Percentiles rank a stretch among this genome's conserved stretches.
phyloP scores from a whole-genome alignment of 352 stramenopile species.

The Blastocystis sp. region DNA sequence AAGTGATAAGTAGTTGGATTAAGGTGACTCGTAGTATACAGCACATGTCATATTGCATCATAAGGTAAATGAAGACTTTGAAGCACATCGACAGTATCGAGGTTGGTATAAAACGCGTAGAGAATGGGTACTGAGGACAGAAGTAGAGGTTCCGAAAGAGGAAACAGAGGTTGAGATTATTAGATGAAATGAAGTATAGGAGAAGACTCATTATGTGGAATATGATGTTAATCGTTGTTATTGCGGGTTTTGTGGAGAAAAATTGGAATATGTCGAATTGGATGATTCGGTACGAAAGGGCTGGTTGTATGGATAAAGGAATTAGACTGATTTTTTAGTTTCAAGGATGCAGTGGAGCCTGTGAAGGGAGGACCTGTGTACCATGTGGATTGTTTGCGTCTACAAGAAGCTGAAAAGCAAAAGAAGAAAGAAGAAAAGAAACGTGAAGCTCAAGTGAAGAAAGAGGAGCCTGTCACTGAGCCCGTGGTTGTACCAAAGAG shows the following conservation, averaged over 20 bases:
- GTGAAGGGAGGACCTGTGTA: background rate
- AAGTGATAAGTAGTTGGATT: too few relatives aligned
- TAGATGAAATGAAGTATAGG: background rate
- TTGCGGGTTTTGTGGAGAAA: constrained; percentile 33
- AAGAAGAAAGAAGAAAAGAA: background rate
- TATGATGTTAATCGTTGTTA: constrained; percentile 3
- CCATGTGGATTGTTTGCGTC: background rate
- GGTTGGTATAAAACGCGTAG: constrained; percentile 1
- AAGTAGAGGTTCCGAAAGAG: background rate
- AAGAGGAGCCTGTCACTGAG: background rate
- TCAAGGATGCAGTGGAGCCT: constrained; percentile 34
- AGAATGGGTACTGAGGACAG: background rate
- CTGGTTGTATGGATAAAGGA: constrained; percentile 5
- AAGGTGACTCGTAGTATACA: constrained; percentile 23
- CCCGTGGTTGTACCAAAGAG: background rate
- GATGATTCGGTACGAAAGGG: constrained; percentile 11
- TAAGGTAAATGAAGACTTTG: constrained; percentile 1
- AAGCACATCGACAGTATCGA: constrained; percentile 26
- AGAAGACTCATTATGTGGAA: background rate
- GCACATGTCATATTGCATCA: background rate
- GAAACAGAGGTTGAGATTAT: background rate
- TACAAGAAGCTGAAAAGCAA: constrained; percentile 19
- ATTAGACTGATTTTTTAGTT: background rate
- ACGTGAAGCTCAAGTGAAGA: background rate
- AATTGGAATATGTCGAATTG: constrained; percentile 33